phyloP scores from a whole-genome alignment of 1,139 yeast genomes.

The Zygosaccharomyces pseudobailii region DNA sequence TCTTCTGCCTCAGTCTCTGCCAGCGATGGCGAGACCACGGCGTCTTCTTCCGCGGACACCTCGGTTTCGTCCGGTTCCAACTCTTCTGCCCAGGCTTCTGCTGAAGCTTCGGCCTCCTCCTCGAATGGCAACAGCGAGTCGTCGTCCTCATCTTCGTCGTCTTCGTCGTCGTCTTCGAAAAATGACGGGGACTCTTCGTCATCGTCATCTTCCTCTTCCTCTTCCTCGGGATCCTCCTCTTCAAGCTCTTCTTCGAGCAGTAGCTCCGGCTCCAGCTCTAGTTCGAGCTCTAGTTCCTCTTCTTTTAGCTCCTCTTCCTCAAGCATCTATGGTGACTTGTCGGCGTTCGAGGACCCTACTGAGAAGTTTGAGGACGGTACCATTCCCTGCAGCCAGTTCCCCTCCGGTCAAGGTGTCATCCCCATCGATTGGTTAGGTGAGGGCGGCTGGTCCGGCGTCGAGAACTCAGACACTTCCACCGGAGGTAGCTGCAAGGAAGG shows the following conservation, averaged over 20 bases:
- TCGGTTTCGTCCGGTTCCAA: slow-evolving; percentile 17
- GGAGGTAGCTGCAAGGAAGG: slow-evolving; percentile 69
- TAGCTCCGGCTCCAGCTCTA: slow-evolving; percentile 47
- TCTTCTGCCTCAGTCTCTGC: slow-evolving; percentile 24
- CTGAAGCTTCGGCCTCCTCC: slow-evolving; percentile 25
- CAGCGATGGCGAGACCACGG: slow-evolving; percentile 20
- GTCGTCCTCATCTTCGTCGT: slow-evolving; percentile 41
- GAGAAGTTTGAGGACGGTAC: slow-evolving; percentile 59
- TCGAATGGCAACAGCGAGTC: slow-evolving; percentile 23
- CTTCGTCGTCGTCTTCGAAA: slow-evolving; percentile 28
- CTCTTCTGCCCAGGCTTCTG: slow-evolving; percentile 21
- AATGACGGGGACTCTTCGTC: slow-evolving; percentile 10
- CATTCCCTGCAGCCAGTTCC: slow-evolving; percentile 55
- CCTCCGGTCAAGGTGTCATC: slow-evolving; percentile 71
- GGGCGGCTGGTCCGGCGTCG: slow-evolving; percentile 74
- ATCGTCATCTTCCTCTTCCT: slow-evolving; percentile 25
- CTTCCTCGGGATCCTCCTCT: slow-evolving; percentile 26
- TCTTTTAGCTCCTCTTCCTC: slow-evolving; percentile 27
- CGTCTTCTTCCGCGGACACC: slow-evolving; percentile 33
- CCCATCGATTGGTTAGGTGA: slow-evolving; percentile 53
- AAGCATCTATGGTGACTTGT: slow-evolving; percentile 51
- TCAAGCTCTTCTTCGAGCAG: slow-evolving; percentile 30
- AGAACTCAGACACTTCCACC: slow-evolving; percentile 55
- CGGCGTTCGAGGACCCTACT: slow-evolving; percentile 48
- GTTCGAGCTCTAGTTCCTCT: slow-evolving; percentile 30